Percentiles rank a stretch among this genome's conserved stretches.
These are phyloP conservation scores for Xylaria sp. DNA, from an alignment of 2,329 filamentous ascomycete species.

Conservation along the genomic window DNA sequence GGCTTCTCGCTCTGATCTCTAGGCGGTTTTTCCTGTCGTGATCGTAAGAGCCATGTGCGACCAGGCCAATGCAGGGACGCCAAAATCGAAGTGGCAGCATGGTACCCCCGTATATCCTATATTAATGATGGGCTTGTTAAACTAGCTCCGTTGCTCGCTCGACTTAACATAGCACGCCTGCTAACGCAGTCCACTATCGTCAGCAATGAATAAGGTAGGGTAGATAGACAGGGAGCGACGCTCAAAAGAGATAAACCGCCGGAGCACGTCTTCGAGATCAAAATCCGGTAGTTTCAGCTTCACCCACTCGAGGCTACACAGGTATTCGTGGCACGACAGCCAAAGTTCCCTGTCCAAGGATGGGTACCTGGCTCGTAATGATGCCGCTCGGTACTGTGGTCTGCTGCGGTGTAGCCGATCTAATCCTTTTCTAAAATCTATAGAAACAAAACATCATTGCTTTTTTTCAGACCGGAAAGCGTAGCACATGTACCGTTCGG, in stretches of 20 bases:
- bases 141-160: not conserved
- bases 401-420: conserved; percentile 4
- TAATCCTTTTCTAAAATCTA: conserved; percentile 11
- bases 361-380: conserved; percentile 11
- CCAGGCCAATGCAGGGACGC: conserved; percentile 23
- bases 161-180: no score
- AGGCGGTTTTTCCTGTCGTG: conserved; percentile 13
- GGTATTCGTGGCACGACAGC: not conserved
- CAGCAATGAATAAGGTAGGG: not conserved
- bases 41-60: conserved; percentile 25
- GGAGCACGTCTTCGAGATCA: not conserved
- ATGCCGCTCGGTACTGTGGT: conserved; percentile 3
- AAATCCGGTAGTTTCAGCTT: not conserved
- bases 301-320: not conserved
- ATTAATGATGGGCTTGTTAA: not conserved
- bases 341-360: conserved; percentile 1
- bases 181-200: no score
- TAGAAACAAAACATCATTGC: conserved; percentile 5
- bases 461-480: conserved; percentile 27
- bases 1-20: conserved; percentile 19
- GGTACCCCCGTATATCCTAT: conserved; percentile 11
- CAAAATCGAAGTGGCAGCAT: conserved; percentile 13
- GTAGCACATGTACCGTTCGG: not conserved
- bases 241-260: not conserved
- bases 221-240: not conserved